These are phyloP conservation scores for Peronosclerospora sorghi DNA, from an alignment of 352 stramenopile genomes.

Conservation along the genomic window DNA sequence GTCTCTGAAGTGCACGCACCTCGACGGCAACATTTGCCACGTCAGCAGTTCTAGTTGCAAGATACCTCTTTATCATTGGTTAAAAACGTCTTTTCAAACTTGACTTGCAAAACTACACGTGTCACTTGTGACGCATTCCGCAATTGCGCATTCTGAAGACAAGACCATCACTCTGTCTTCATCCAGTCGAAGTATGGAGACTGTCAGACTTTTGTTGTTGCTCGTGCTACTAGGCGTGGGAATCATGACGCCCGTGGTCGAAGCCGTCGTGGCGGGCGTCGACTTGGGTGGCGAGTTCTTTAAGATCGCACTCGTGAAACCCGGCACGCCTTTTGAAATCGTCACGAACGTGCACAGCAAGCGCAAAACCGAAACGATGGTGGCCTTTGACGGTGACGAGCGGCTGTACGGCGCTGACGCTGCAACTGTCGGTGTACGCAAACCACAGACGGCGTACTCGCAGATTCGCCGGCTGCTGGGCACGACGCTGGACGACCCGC, in stretches of 20 bases:
- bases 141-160: slow-evolving; percentile 11
- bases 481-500: slow-evolving; percentile 63
- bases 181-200: slow-evolving; percentile 13
- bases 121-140: slow-evolving; percentile 12
- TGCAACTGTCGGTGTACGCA: slow-evolving; percentile 82
- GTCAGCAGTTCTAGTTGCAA: slow-evolving; percentile 3
- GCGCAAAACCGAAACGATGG: slow-evolving; percentile 93
- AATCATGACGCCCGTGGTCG: slow-evolving; percentile 22
- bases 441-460: slow-evolving; percentile 85
- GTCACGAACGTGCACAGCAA: slow-evolving; percentile 97
- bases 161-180: slow-evolving; percentile 20
- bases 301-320: slow-evolving; percentile 82
- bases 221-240: slow-evolving; percentile 23
- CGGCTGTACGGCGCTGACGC: slow-evolving; percentile 94
- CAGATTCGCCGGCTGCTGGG: slow-evolving; percentile 88
- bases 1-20: slow-evolving; percentile 24
- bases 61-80: slow-evolving; percentile 6
- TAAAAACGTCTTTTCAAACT: neutral
- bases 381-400: slow-evolving; percentile 87
- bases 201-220: slow-evolving; percentile 17
- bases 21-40: slow-evolving; percentile 4
- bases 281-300: slow-evolving; percentile 93
- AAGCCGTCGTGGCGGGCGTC: slow-evolving; percentile 75
- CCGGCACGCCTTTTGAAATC: slow-evolving; percentile 93
- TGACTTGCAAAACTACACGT: slow-evolving; percentile 14